phyloP scores from a whole-genome alignment of 257 asterid genomes.

The Solanum chiquidenum region DNA sequence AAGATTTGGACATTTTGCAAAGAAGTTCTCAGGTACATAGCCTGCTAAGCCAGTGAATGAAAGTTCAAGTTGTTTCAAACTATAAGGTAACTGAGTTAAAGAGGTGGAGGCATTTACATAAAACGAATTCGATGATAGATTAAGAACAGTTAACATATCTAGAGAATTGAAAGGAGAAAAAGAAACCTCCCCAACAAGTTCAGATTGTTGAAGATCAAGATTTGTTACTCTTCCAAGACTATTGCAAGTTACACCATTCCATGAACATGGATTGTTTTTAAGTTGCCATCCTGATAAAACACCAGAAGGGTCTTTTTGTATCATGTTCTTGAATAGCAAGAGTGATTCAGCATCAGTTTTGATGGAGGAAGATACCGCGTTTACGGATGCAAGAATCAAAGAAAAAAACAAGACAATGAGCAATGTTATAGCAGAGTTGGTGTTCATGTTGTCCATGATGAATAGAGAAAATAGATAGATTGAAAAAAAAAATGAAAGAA shows the following conservation, averaged over 20 bases:
- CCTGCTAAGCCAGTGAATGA: conserved; percentile 60
- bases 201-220: conserved; percentile 65
- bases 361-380: conserved; percentile 8
- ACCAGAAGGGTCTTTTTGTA: conserved; percentile 45
- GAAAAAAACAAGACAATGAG: conserved; percentile 5
- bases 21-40: conserved; percentile 40
- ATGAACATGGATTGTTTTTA: conserved; percentile 49
- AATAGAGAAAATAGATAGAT: not conserved
- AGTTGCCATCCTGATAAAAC: conserved; percentile 54
- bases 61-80: conserved; percentile 47
- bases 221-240: conserved; percentile 39
- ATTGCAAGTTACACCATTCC: conserved; percentile 62
- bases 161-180: conserved; percentile 40
- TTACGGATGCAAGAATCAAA: conserved; percentile 8
- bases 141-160: conserved; percentile 48
- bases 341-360: conserved; percentile 65
- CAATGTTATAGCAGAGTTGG: conserved; percentile 1
- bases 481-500: not conserved
- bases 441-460: conserved; percentile 23
- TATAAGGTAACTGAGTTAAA: conserved; percentile 45
- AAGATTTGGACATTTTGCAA: conserved; percentile 51
- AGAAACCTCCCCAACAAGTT: conserved; percentile 53
- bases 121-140: conserved; percentile 59
- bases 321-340: conserved; percentile 71
- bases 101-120: conserved; percentile 40